Evolutionary conservation across 352 stramenopile genomes (phyloP), one percentile per base, ranked within the genome.

Genomic region (Globisporangium apiculatum): DNA sequence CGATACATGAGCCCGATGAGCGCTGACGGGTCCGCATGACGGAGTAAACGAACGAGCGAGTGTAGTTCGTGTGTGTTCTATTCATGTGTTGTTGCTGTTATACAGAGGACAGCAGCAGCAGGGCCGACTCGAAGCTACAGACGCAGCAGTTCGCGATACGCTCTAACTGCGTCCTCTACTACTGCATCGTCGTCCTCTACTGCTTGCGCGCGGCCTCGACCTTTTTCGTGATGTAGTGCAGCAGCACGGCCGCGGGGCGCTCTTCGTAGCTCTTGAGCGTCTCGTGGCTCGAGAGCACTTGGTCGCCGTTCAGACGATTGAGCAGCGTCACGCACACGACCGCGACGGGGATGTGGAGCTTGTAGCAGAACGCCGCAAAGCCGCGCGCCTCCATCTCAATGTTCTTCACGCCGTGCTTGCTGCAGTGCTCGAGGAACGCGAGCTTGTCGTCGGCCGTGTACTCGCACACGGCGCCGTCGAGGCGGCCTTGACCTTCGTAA

Each of bases 381-480:
- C 72, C 61, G 11, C 75, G 71, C 35, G 74, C 83, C 62, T 94
- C 84, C 84, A 94, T 94, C 66, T 94, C 84, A 40, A 94, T 94
- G 74, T 94, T 94, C 57, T 78, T 76, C 41, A 91, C 80, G 41
- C 84, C 82, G 10, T 64, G 65, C 14, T 66, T 72, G 4, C 77
- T 68, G 35, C 75, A 72, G 40, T 66, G 71, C 43, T 86, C 61
- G 51, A 94, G 61, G 61, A 89, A 94, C 14, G 59, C 61, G 58
- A 91, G 76, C 65, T 91, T 91, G 65, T 94, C 79, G 38, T 94
- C 81, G 17, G 72, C 55, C 11, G 79, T 84, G 68, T 84, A 90
- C 61, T 91, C 80, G 63, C 79, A 89, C 59, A 91, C 86, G 46
- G 83, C 81, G 40, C 83, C 83, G 41, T 94, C 83, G n/a, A 94